Evolutionary conservation across 163 green algal genomes (phyloP), one percentile per base, ranked within the genome.

Genomic region (Scenedesmus sp.): DNA sequence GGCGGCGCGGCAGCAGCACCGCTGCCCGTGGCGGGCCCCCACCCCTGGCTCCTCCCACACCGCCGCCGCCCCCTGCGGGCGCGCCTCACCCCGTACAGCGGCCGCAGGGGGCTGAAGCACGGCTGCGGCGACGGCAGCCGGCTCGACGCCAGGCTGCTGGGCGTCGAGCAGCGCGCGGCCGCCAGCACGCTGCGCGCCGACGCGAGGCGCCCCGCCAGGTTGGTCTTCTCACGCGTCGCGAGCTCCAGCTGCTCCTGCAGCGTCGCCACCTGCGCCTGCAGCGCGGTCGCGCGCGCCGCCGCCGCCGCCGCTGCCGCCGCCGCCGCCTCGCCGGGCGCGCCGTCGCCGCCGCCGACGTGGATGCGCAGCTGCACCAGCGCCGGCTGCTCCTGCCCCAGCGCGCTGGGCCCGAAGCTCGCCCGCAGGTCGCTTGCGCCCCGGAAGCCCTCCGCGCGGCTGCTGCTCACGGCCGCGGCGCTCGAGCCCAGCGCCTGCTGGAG

Each of bases 401-500:
- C n/a, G n/a, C n/a, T n/a, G n/a, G n/a, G n/a, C n/a, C n/a, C n/a
- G n/a, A n/a, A n/a, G n/a, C n/a, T n/a, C n/a, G n/a, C n/a, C n/a
- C n/a, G n/a, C n/a, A n/a, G n/a, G n/a, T n/a, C n/a, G n/a, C n/a
- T n/a, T n/a, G n/a, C n/a, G n/a, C n/a, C n/a, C n/a, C n/a, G n/a
- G n/a, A n/a, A n/a, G 53, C 53, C 10, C 6, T 11, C 24, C 39
- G 56, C 24, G 22, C 24, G 56, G 33, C 13, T 63, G 56, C 56
- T 33, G 56, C 56, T 34, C 3, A 42, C 58, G 17, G 4, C 58
- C 2, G 58, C 58, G 31, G 17, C 58, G 31, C 53, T 57, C 45
- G 54, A n/a, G 15, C 57, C 10, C 9, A 77, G 69, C 69, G 66
- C 26, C 54, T 77, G 69, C 69, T 77, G 69, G 53, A 77, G 69